Percentiles rank a stretch among this genome's conserved stretches.
Conservation (phyloP, 2,329 filamentous ascomycete genomes). For the Myriosclerotinia duriaeana region DNA sequence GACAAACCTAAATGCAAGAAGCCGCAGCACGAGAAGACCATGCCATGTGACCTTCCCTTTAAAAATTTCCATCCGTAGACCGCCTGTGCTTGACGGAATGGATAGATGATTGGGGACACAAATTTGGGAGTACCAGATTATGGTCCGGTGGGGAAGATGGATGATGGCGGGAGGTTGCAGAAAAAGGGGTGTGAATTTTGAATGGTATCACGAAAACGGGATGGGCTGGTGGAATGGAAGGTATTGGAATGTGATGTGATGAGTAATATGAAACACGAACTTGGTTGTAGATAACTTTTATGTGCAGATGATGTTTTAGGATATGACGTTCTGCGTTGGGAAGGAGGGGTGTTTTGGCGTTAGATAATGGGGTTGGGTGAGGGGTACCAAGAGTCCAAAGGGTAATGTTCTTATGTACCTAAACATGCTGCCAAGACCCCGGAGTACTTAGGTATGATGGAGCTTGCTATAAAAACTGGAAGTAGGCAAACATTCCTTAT, state of each 20-base stretch:
- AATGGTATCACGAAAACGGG: background rate
- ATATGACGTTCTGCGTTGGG: slow-evolving; percentile 1
- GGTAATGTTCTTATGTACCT: background rate
- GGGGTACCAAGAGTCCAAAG: background rate
- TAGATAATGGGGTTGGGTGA: slow-evolving; percentile 3
- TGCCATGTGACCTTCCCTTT: slow-evolving; percentile 18
- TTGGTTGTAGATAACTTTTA: background rate
- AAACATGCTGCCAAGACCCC: background rate
- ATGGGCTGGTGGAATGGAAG: slow-evolving; percentile 1
- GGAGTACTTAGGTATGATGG: background rate
- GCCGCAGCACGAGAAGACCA: slow-evolving; percentile 19
- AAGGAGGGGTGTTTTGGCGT: slow-evolving; percentile 4
- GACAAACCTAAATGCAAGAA: background rate
- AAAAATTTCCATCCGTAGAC: background rate
- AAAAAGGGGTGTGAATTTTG: background rate
- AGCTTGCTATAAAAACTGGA: background rate
- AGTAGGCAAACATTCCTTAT: background rate
- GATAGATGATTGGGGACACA: background rate
- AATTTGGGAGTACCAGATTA: background rate
- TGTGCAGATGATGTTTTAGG: background rate
- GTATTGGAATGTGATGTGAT: background rate
- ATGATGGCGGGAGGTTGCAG: slow-evolving; percentile 17
- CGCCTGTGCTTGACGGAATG: background rate
- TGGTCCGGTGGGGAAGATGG: slow-evolving; percentile 12
- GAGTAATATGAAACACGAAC: background rate